Conservation (phyloP, 163 green algal genomes). For the Chlamydomonas reinhardtii region DNA sequence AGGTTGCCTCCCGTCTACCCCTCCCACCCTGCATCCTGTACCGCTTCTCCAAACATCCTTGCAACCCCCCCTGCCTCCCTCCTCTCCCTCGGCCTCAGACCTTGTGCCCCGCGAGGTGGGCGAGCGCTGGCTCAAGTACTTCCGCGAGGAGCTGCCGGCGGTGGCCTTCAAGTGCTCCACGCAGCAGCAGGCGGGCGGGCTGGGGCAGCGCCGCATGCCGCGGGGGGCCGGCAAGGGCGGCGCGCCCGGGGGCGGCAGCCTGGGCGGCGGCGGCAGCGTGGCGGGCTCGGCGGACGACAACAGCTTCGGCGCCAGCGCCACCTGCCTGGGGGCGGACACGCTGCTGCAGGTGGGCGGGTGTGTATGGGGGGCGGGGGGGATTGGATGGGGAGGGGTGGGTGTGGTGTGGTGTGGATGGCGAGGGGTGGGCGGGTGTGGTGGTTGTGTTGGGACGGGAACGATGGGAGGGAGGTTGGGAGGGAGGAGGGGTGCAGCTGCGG, state of each 20-base stretch:
- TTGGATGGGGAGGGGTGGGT: too few species aligned
- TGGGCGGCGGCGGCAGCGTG: not conserved
- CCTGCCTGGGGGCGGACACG: conserved; percentile 88
- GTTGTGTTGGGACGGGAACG: too few species aligned
- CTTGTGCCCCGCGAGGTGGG: conserved; percentile 92
- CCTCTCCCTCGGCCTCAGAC: too few species aligned
- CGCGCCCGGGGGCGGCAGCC: conserved; percentile 1
- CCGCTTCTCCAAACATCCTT: too few species aligned
- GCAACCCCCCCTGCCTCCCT: too few species aligned
- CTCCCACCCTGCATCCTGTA: too few species aligned
- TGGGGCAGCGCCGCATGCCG: conserved; percentile 58
- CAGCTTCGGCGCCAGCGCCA: not conserved
- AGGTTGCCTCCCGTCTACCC: too few species aligned
- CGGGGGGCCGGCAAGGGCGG: not conserved
- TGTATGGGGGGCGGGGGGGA: too few species aligned
- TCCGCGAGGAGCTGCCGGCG: conserved; percentile 94
- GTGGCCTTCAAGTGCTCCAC: conserved; percentile 98
- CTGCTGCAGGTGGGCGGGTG: conserved; percentile 74
- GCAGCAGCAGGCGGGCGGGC: conserved; percentile 83
- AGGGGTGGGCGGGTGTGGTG: too few species aligned
- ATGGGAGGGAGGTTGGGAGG: too few species aligned
- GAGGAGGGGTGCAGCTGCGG: too few species aligned
- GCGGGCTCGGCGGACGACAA: not conserved
- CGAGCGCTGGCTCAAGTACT: conserved; percentile 94
- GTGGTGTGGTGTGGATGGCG: too few species aligned